Conservation (phyloP, 257 asterid genomes). For the Striga asiatica region DNA sequence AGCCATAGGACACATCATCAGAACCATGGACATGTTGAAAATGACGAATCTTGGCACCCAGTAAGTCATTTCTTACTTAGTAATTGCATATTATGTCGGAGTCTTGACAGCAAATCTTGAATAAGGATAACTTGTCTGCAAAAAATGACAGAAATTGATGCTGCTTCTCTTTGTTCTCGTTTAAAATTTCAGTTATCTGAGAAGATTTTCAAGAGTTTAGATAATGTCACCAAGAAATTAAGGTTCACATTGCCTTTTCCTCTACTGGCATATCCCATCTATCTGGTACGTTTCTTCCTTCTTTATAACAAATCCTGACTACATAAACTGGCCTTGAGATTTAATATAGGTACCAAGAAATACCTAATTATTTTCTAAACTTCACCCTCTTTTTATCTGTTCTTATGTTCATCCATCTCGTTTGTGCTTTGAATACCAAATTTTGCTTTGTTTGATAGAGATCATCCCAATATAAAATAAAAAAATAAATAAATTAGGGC, state of each 20-base stretch:
- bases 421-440: background rate
- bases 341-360: background rate
- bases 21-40: slow-evolving; percentile 97
- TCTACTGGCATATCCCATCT: slow-evolving; percentile 79
- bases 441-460: too few relatives aligned
- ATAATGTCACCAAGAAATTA: slow-evolving; percentile 42
- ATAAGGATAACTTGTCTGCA: background rate
- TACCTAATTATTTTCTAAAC: background rate
- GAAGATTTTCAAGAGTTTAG: slow-evolving; percentile 49
- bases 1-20: slow-evolving; percentile 99
- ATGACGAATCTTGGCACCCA: slow-evolving; percentile 99
- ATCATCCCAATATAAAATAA: too few relatives aligned
- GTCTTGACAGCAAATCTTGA: background rate
- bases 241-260: slow-evolving; percentile 92
- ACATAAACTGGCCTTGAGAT: background rate
- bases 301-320: background rate
- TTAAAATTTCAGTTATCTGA: slow-evolving; percentile 45
- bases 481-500: too few relatives aligned
- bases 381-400: background rate
- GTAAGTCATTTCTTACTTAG: slow-evolving; percentile 28
- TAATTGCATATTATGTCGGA: background rate
- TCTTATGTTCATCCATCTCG: too few relatives aligned
- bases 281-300: slow-evolving; percentile 40
- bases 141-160: background rate
- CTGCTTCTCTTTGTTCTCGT: background rate